Conservation (phyloP, 257 asterid genomes). For the Solanum pimpinellifolium region DNA sequence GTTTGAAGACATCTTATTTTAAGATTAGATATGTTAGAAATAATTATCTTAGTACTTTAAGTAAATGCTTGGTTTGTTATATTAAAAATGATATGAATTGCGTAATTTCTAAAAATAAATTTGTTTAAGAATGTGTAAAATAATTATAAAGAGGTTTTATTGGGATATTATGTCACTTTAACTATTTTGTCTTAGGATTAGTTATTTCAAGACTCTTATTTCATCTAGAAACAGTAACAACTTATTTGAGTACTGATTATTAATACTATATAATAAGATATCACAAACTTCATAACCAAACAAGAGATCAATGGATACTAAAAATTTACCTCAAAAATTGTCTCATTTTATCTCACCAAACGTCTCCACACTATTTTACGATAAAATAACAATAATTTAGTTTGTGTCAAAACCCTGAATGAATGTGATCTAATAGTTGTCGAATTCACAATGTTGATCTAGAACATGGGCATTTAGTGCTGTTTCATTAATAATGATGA, state of each 20-base stretch:
- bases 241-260: background rate
- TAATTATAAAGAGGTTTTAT: background rate
- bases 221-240: background rate
- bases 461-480: background rate
- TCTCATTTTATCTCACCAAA: background rate
- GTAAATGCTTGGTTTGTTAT: background rate
- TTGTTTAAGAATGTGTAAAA: background rate
- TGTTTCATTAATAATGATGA: background rate
- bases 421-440: background rate
- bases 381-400: background rate
- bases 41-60: background rate
- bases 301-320: background rate
- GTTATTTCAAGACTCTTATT: background rate
- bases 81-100: background rate
- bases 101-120: background rate
- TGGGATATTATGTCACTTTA: background rate
- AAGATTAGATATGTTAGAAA: background rate
- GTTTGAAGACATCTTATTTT: background rate
- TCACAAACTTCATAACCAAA: background rate
- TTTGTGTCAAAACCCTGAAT: background rate
- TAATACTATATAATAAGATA: background rate
- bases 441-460: background rate
- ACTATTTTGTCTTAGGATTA: background rate
- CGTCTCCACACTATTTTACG: background rate
- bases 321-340: background rate